These are phyloP conservation scores for Tranzscheliella williamsii DNA, from an alignment of 1,284 basidiomycete species.

Conservation along the genomic window DNA sequence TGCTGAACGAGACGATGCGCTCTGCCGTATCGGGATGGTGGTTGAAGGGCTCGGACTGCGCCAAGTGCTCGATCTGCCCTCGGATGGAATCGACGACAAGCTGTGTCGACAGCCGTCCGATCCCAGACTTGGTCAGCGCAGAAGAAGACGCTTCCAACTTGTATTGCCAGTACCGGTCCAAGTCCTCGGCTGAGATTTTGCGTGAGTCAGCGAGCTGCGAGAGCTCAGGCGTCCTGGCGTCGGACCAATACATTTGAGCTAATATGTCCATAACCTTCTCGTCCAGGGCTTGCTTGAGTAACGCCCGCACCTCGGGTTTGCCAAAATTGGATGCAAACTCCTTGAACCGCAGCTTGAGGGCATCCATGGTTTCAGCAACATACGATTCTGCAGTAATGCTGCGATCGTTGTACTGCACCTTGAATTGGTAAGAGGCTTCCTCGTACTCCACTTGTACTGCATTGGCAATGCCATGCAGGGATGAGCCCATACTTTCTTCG, in stretches of 20 bases:
- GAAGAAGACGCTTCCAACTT: constrained; percentile 91
- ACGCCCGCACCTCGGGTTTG: constrained; percentile 82
- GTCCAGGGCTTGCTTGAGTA: constrained; percentile 88
- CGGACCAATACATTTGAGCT: constrained; percentile 95
- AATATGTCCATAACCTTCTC: constrained; percentile 95
- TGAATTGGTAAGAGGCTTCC: constrained; percentile 97
- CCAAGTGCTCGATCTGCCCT: constrained; percentile 81
- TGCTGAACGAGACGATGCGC: constrained; percentile 85
- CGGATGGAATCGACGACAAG: constrained; percentile 94
- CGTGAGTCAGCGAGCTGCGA: constrained; percentile 73
- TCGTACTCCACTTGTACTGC: constrained; percentile 95
- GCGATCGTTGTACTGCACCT: constrained; percentile 98
- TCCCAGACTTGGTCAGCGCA: constrained; percentile 89
- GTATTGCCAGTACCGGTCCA: constrained; percentile 92
- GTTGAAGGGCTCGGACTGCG: constrained; percentile 82
- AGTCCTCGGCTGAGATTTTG: constrained; percentile 69
- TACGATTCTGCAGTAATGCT: constrained; percentile 93
- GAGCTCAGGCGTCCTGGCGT: constrained; percentile 79
- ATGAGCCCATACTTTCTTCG: constrained; percentile 94
- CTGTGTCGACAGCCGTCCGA: constrained; percentile 90
- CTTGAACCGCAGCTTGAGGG: constrained; percentile 87
- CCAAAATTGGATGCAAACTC: constrained; percentile 82
- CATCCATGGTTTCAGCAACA: constrained; percentile 93
- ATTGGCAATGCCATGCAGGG: constrained; percentile 91
- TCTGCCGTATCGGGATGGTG: constrained; percentile 85